Percentiles rank a stretch among this genome's conserved stretches.
Conservation (phyloP, 106 monocot species). For the Dendrobium chrysotoxum region DNA sequence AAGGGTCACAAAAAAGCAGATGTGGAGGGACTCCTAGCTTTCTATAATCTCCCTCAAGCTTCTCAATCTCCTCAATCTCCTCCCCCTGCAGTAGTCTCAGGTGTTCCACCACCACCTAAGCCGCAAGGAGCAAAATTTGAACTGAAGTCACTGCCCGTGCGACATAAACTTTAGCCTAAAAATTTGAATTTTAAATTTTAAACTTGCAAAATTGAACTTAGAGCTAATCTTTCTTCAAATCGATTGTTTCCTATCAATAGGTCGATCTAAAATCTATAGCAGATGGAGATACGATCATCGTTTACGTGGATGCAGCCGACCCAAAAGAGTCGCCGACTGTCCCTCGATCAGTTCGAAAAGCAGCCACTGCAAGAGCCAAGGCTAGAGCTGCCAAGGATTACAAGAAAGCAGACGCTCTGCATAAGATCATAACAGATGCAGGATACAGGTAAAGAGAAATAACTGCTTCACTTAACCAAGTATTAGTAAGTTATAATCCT, state of each 20-base stretch:
- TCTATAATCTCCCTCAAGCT: slow-evolving; percentile 55
- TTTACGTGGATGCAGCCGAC: slow-evolving; percentile 56
- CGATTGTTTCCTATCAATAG: slow-evolving; percentile 14
- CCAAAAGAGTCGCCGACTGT: slow-evolving; percentile 48
- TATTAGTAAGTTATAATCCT: not conserved
- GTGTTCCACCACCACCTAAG: slow-evolving; percentile 13
- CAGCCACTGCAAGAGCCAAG: slow-evolving; percentile 39
- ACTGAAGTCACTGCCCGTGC: slow-evolving; percentile 81
- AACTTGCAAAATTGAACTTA: not conserved
- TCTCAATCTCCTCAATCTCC: slow-evolving; percentile 17
- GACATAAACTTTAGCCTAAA: not conserved
- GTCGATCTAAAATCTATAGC: slow-evolving; percentile 63
- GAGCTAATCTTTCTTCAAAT: not conserved
- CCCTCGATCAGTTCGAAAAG: slow-evolving; percentile 46
- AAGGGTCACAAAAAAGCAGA: slow-evolving; percentile 83
- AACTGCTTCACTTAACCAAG: not conserved
- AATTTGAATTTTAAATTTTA: not conserved
- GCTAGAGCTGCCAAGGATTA: slow-evolving; percentile 61
- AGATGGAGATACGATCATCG: slow-evolving; percentile 86
- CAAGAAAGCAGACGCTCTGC: slow-evolving; percentile 55
- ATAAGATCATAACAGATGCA: slow-evolving; percentile 52
- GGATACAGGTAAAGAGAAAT: slow-evolving; percentile 56
- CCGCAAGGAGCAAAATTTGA: slow-evolving; percentile 61
- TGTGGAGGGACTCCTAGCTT: slow-evolving; percentile 81
- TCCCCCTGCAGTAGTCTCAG: not conserved